Base-by-base conservation (phyloP, 208 protist genomes). In the Trypanosoma conorhini region DNA sequence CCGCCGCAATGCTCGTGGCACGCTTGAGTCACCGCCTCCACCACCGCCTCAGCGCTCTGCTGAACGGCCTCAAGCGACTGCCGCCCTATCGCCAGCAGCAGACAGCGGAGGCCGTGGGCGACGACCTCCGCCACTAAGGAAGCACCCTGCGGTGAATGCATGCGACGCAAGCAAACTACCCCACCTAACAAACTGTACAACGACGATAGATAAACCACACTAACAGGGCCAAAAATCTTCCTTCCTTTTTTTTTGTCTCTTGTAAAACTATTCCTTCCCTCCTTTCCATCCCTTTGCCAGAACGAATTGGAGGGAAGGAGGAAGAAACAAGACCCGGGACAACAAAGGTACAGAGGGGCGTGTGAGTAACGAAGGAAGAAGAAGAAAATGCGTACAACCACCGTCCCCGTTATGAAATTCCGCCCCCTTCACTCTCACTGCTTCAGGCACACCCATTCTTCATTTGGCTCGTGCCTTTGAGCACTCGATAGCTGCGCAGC, bases 11-110 rank as follows among this genome's bases (percentile, higher is more conserved):
- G 28, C 9, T 33, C 21, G 38, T 62, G 24, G 28, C 52, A 54
- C 5, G 40, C 56, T 0, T 50, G 15, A 17, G 31, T 31, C 33
- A 70, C 26, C 12, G 66, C 66, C 31, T 19, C 4, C 10, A 17
- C 59, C 28, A 44, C 51, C 13, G 33, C 44, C 28, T 51, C 51
- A 21, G 52, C 64, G 44, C 50, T 44, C 28, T 35, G 28, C 51
- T 60, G 48, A 5, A 69, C 51, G 1, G 64, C 30, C 19, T 60
- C 64, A 46, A 69, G 30, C 19, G 64, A 69, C 9, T 69, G 19
- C 48, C 22, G 52, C 30, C 24, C 64, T 15, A 59, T 59, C 9
- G 64, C 64, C 1, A 60, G 10, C 26, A 69, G 28, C 33, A 69
- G 51, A 60, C 64, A 60, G n/a, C 46, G 31, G 19, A 60, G n/a